Evolutionary conservation across 2,329 filamentous ascomycete genomes (phyloP).

Genomic region (Rhynchosporium graminicola): DNA sequence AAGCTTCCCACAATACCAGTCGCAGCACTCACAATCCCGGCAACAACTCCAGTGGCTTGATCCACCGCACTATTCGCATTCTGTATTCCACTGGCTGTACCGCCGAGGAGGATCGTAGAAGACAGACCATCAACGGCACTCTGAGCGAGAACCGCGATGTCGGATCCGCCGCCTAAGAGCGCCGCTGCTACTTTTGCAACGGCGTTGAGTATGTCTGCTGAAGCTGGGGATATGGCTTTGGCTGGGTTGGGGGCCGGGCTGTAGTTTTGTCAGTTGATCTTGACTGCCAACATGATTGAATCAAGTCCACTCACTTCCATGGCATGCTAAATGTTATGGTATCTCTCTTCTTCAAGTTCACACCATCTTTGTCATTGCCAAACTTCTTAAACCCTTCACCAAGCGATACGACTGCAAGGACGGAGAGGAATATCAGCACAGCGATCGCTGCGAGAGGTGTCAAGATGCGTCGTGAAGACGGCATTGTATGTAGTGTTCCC

Average conservation of each 20-base stretch:
- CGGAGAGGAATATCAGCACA: constrained; percentile 30
- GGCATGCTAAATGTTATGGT: constrained; percentile 27
- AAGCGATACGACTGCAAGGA: constrained; percentile 33
- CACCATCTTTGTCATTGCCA: constrained; percentile 15
- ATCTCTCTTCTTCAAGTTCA: constrained; percentile 21
- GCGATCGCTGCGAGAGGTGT: constrained; percentile 23
- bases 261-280: background rate
- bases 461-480: constrained; percentile 27
- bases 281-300: background rate
- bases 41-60: constrained; percentile 22
- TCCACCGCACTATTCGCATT: constrained; percentile 15
- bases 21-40: constrained; percentile 22
- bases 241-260: constrained; percentile 17
- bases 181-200: constrained; percentile 28
- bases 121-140: background rate
- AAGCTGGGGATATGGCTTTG: constrained; percentile 21
- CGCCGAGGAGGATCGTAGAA: background rate
- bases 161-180: constrained; percentile 22
- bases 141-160: constrained; percentile 15
- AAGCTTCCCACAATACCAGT: constrained; percentile 26
- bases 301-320: constrained; percentile 23
- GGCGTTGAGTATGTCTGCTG: constrained; percentile 20
- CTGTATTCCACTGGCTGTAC: constrained; percentile 9
- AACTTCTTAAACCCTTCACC: constrained; percentile 33
- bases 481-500: constrained; percentile 26